Base-by-base conservation (phyloP, 805 yeast species). In the Huiozyma sinensis region DNA sequence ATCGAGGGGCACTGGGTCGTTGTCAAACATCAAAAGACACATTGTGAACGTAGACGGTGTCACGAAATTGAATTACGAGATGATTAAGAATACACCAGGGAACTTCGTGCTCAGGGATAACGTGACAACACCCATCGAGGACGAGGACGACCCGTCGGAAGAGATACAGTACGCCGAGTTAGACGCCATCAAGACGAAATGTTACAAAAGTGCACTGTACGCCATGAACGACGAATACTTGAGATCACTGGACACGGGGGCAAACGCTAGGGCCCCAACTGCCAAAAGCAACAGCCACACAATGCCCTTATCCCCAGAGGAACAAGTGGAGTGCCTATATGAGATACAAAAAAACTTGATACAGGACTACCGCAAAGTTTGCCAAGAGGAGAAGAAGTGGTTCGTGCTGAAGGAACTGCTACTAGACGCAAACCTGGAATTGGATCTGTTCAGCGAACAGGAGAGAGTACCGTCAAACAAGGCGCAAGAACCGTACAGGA, bases 61-160 rank as follows among this genome's bases (percentile, higher is more conserved):
- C n/a, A 53, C 63, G 9, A 53, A 52, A 45, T 60, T 62, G 17
- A 62, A 60, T 46, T 62, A 62, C 42, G 66, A 62, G 44, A 53
- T 58, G 56, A 53, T 62, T 17, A 60, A 56, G 43, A 59, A 52
- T 33, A 44, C 55, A 4, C 66, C 66, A 0, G 66, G 66, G 6
- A 58, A 54, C 33, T 36, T 58, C 33, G 28, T 41, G 28, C 37
- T 41, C 30, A 31, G 33, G 42, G 34, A 28, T 30, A 8, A 34
- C 35, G 24, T 4, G 24, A 4, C 24, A 17, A 17, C 24, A 17
- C 24, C 24, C 24, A 17, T 17, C 24, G 24, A 17, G 2, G 24
- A 17, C 4, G 28, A 6, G 40, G 32, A 6, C 3, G 7, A n/a
- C 7, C 33, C 38, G 11, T 31, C 17, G 12, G 39, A 41, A 27